These are phyloP conservation scores for Chlamydomonas sphaeroides DNA, from an alignment of 139 green algal species.

Conservation along the genomic window DNA sequence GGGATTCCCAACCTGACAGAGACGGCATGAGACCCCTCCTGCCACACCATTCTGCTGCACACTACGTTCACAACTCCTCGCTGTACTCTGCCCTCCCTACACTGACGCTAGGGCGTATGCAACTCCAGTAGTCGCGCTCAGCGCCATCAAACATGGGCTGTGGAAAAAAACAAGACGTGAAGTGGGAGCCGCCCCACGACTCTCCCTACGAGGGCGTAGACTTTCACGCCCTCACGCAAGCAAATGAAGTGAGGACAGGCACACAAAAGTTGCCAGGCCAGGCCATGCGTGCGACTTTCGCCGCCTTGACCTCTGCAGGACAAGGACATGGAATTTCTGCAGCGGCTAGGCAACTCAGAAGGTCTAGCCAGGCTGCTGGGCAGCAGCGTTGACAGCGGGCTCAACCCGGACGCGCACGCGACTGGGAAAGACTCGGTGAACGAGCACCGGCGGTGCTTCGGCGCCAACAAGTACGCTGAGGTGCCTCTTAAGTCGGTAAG, in stretches of 20 bases:
- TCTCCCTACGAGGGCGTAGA: neutral
- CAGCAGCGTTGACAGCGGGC: conserved; percentile 51
- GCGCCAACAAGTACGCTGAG: conserved; percentile 69
- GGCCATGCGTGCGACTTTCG: neutral
- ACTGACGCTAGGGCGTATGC: too few relatives aligned
- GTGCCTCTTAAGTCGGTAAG: conserved; percentile 68
- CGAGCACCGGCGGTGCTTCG: conserved; percentile 57
- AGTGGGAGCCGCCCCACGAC: neutral
- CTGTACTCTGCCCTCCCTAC: too few relatives aligned
- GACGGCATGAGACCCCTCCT: too few relatives aligned
- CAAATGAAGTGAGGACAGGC: neutral
- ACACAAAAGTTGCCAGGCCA: too few relatives aligned
- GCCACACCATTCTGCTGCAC: too few relatives aligned
- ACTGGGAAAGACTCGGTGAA: neutral
- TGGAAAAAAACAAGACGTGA: too few relatives aligned
- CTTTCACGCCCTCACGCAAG: neutral
- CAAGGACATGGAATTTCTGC: conserved; percentile 66
- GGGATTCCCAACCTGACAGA: too few relatives aligned
- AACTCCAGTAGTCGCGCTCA: too few relatives aligned
- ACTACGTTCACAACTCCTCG: too few relatives aligned
- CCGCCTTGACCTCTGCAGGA: conserved; percentile 49
- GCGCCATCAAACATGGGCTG: too few relatives aligned
- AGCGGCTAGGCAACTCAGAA: conserved; percentile 57
- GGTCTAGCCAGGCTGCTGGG: conserved; percentile 65
- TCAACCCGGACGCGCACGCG: conserved; percentile 31